Percentiles rank a stretch among this genome's conserved stretches.
Conservation (phyloP, 2,329 filamentous ascomycete genomes). For the Bertia moriformis region DNA sequence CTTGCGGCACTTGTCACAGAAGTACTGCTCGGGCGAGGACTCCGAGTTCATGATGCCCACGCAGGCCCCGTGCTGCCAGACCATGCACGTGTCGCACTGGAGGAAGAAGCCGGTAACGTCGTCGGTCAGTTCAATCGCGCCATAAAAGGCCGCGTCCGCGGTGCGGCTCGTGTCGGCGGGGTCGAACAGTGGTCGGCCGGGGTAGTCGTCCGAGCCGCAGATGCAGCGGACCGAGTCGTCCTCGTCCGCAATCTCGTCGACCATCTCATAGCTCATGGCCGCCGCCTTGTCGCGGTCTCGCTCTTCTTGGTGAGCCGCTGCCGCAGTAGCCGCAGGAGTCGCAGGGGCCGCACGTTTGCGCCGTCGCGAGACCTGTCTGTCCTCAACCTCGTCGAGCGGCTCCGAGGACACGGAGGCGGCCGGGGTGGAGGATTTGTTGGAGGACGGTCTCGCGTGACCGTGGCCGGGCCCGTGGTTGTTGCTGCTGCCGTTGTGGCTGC, state of each 20-base stretch:
- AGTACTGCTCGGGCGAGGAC: constrained; percentile 60
- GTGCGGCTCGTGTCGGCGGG: constrained; percentile 19
- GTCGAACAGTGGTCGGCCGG: constrained; percentile 37
- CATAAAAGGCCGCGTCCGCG: neutral
- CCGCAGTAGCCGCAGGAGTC: no score
- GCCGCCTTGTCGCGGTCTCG: no score
- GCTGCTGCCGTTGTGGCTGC: constrained; percentile 6
- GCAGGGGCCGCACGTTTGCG: no score
- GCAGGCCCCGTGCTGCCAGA: constrained; percentile 67
- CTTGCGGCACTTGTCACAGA: constrained; percentile 58
- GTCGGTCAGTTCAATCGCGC: constrained; percentile 31
- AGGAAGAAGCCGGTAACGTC: constrained; percentile 62
- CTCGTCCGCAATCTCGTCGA: constrained; percentile 34
- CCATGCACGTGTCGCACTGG: constrained; percentile 61
- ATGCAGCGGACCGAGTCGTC: constrained; percentile 61
- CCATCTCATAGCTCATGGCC: constrained; percentile 16
- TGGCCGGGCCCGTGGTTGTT: constrained; percentile 13
- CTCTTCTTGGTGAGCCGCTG: no score
- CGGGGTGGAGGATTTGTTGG: neutral
- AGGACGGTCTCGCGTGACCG: neutral
- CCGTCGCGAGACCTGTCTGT: neutral
- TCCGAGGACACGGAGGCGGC: neutral
- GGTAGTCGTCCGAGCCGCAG: constrained; percentile 60
- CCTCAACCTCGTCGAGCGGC: neutral
- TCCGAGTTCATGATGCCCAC: constrained; percentile 63